These are phyloP conservation scores for Trichothecium sympodiale DNA, from an alignment of 2,329 filamentous ascomycete genomes.

Conservation along the genomic window DNA sequence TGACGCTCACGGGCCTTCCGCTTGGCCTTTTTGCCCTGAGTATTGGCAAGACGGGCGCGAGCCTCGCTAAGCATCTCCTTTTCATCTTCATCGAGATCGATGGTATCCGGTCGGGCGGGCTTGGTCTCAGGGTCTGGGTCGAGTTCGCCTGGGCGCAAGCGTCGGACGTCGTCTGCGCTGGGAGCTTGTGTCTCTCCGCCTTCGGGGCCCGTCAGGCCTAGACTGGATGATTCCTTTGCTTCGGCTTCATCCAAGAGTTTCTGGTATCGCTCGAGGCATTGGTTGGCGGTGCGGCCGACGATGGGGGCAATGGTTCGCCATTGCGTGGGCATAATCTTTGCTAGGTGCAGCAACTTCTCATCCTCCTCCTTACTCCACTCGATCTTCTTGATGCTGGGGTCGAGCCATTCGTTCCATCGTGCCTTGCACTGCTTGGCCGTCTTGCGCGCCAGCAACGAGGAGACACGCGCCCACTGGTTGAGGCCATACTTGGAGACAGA, in stretches of 20 bases:
- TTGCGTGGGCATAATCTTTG: slow-evolving; percentile 97
- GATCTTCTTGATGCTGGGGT: slow-evolving; percentile 95
- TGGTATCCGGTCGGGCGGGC: slow-evolving; percentile 88
- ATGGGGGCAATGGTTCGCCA: slow-evolving; percentile 98
- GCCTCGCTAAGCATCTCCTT: slow-evolving; percentile 99
- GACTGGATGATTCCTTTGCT: slow-evolving; percentile 70
- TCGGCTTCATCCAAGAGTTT: slow-evolving; percentile 94
- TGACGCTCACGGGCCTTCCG: slow-evolving; percentile 92
- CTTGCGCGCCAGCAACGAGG: slow-evolving; percentile 91
- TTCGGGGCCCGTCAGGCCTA: slow-evolving; percentile 75
- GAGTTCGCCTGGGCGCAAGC: slow-evolving; percentile 80
- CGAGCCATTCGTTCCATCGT: slow-evolving; percentile 96
- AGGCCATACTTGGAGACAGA: slow-evolving; percentile 90
- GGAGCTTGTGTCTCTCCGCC: slow-evolving; percentile 82
- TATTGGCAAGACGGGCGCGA: slow-evolving; percentile 89
- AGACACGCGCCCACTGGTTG: slow-evolving; percentile 97
- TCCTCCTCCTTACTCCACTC: slow-evolving; percentile 99
- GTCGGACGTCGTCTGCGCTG: slow-evolving; percentile 83
- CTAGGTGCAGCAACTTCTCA: slow-evolving; percentile 90
- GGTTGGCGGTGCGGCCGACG: slow-evolving; percentile 89
- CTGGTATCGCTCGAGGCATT: slow-evolving; percentile 94
- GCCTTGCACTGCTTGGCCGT: slow-evolving; percentile 99
- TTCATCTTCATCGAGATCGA: slow-evolving; percentile 97
- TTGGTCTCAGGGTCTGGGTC: slow-evolving; percentile 97
- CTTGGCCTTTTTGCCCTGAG: slow-evolving; percentile 98